Base-by-base conservation (phyloP, 1,284 basidiomycete genomes). In the Coniferiporia weirii region DNA sequence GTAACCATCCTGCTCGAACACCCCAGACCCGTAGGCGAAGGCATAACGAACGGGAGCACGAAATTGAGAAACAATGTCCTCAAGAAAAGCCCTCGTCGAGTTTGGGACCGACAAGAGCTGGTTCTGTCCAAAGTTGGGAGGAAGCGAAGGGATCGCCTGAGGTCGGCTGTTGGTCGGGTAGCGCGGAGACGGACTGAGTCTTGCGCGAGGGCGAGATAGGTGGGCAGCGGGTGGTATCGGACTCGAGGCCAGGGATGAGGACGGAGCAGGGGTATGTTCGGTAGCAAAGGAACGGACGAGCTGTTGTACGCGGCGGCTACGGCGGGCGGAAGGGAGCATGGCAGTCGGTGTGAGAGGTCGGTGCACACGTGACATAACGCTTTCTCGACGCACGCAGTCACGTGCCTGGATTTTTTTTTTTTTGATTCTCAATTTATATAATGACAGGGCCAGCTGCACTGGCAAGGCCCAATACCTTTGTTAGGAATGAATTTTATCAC, bases 21-120 rank as follows among this genome's bases (percentile, higher is more conserved):
- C 93, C 0, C 93, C 94, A 0, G 89, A 93, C n/a, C 94, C 94
- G 70, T 97, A 97, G 0, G 93, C 94, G 69, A 95, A 94, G 0
- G 94, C 94, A 73, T 95, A 95, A 22, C 93, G 84, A 44, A 95
- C 89, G 8, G 93, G 93, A 0, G 92, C 89, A 53, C 89, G 79
- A 68, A 96, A 96, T 59, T 83, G 78, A 22, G 76, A 73, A 50
- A 93, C 84, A 60, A 94, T 87, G 57, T 78, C 77, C 69, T 92
- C 87, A 19, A 94, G 78, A n/a, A 93, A 76, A 3, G 84, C 83
- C 15, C 89, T 81, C 2, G 89, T 91, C 35, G 85, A 83, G 69
- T 87, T 85, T 7, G 88, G 79, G 4, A 93, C 89, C 0, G 85
- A 81, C 1, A 93, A 77, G 10, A 91, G 75, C 72, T 93, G 91